Conservation (phyloP, 495 filamentous ascomycete genomes). For the Aspergillus sclerotioniger region DNA sequence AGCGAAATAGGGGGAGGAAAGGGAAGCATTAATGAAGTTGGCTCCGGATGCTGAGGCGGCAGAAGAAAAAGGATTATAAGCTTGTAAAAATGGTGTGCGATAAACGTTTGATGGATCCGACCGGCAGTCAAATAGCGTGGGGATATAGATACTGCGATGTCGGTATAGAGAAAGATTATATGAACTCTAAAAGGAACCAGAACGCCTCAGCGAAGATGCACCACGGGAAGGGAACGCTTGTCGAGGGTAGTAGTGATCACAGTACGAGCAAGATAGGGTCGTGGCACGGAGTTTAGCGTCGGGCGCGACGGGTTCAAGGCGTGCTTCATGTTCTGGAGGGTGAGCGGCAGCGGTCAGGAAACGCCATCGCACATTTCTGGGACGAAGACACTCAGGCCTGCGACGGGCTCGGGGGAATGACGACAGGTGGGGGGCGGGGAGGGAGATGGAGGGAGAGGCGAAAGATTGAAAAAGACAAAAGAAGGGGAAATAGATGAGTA, state of each 20-base stretch:
- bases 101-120: neutral
- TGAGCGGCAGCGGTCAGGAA: slow-evolving; percentile 24
- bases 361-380: slow-evolving; percentile 26
- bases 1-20: neutral
- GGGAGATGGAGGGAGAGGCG: slow-evolving; percentile 1
- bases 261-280: slow-evolving; percentile 8
- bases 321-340: slow-evolving; percentile 26
- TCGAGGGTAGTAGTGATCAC: neutral
- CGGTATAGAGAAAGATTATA: neutral
- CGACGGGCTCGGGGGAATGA: slow-evolving; percentile 8
- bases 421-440: neutral
- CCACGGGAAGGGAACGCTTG: neutral
- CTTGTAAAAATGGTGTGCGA: slow-evolving; percentile 3
- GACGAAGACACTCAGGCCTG: slow-evolving; percentile 12
- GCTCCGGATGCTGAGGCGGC: neutral
- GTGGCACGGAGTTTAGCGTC: slow-evolving; percentile 25
- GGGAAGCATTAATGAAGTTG: slow-evolving; percentile 6
- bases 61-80: neutral
- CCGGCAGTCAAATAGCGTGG: neutral
- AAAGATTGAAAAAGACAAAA: neutral
- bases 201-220: slow-evolving; percentile 2
- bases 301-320: slow-evolving; percentile 23
- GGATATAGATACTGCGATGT: neutral
- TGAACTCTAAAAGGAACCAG: neutral
- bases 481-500: neutral